Evolutionary conservation across 768 basidiomycete genomes (phyloP).

Genomic region (Brasilioporus rufonigricans): DNA sequence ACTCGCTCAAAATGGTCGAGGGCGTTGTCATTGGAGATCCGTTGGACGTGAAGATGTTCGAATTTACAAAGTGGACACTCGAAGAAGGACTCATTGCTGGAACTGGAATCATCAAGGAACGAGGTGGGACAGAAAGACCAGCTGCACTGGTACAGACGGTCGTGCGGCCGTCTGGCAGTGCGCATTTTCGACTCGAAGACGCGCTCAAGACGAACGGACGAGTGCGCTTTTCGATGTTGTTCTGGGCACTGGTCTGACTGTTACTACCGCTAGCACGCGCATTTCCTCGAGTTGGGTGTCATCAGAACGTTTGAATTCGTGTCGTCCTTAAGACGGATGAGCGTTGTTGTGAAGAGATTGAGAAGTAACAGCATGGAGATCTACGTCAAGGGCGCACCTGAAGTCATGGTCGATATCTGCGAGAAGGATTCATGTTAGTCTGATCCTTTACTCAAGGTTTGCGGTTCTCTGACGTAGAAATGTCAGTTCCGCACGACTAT

Average conservation of each 20-base stretch:
- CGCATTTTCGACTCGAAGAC: slow-evolving; percentile 87
- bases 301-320: slow-evolving; percentile 97
- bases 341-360: slow-evolving; percentile 93
- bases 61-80: slow-evolving; percentile 92
- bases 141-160: slow-evolving; percentile 94
- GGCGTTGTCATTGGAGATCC: slow-evolving; percentile 93
- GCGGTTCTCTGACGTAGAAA: slow-evolving; percentile 12
- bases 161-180: slow-evolving; percentile 93
- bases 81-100: slow-evolving; percentile 84
- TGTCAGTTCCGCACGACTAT: slow-evolving; percentile 89
- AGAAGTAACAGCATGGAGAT: slow-evolving; percentile 96
- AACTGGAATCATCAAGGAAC: slow-evolving; percentile 67
- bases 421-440: slow-evolving; percentile 84
- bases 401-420: slow-evolving; percentile 96
- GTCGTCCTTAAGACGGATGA: slow-evolving; percentile 91
- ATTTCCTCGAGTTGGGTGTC: slow-evolving; percentile 96
- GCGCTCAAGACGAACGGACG: slow-evolving; percentile 81
- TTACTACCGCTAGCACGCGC: slow-evolving; percentile 65
- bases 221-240: slow-evolving; percentile 41
- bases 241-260: not conserved
- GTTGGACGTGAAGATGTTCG: slow-evolving; percentile 96
- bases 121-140: slow-evolving; percentile 61
- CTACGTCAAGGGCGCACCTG: slow-evolving; percentile 99
- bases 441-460: not conserved
- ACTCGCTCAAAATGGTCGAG: slow-evolving; percentile 89